Percentiles rank a stretch among this genome's conserved stretches.
phyloP scores from a whole-genome alignment of 2,329 filamentous ascomycete genomes.

The Phyllosticta citribraziliensis region DNA sequence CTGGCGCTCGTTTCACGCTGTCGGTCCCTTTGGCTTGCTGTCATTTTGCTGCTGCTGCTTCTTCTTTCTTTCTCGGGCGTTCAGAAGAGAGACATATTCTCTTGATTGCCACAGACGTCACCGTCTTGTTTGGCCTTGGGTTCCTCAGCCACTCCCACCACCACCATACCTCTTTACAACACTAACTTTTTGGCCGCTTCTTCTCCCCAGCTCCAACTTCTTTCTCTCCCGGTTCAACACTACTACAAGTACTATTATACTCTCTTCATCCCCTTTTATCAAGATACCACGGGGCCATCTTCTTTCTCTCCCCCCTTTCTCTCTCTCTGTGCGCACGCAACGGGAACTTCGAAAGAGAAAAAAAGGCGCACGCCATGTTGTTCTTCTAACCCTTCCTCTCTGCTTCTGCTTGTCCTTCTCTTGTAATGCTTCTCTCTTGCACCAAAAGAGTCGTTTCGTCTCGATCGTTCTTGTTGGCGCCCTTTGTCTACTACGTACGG shows the following conservation, averaged over 20 bases:
- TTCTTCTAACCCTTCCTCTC: neutral
- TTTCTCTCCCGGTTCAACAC: neutral
- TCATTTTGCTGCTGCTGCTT: neutral
- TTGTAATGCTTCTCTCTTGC: too few relatives aligned
- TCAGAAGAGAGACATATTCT: neutral
- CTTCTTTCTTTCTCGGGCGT: neutral
- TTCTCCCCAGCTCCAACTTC: neutral
- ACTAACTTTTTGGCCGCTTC: neutral
- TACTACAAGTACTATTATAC: neutral
- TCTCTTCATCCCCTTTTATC: slow-evolving; percentile 5
- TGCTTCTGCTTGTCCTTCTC: too few relatives aligned
- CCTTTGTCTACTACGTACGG: too few relatives aligned
- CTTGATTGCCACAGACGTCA: neutral
- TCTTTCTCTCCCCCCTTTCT: slow-evolving; percentile 1
- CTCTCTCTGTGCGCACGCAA: neutral
- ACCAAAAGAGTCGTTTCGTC: too few relatives aligned
- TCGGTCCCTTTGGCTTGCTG: neutral
- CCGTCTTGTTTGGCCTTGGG: neutral
- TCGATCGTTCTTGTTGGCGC: too few relatives aligned
- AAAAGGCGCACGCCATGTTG: neutral
- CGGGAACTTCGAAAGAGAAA: neutral
- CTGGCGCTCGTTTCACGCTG: neutral
- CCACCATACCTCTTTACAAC: neutral
- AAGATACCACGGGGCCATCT: slow-evolving; percentile 8
- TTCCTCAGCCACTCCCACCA: neutral